Evolutionary conservation across 768 basidiomycete species (phyloP).

Genomic region (Termitomyces sp.): DNA sequence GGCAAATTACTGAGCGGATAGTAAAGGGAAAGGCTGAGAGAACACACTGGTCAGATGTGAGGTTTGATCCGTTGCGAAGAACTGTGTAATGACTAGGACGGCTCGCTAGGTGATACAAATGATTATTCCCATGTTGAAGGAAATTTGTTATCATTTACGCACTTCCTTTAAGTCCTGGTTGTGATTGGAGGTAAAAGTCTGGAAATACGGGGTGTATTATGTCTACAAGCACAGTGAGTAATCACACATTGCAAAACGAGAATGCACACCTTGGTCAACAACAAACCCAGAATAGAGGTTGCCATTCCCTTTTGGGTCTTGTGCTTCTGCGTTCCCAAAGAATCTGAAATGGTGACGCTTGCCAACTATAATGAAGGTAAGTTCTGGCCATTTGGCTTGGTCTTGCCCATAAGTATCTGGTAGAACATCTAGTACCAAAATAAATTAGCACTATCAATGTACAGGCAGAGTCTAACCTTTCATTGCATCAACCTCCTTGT

Average conservation of each 20-base stretch:
- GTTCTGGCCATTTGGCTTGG: conserved; percentile 37
- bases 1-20: neutral
- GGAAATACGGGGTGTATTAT: conserved; percentile 55
- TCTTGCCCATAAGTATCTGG: conserved; percentile 38
- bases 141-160: conserved; percentile 16
- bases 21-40: conserved; percentile 12
- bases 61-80: conserved; percentile 31
- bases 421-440: conserved; percentile 4
- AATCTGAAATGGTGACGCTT: conserved; percentile 54
- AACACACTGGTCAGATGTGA: conserved; percentile 28
- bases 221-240: conserved; percentile 32
- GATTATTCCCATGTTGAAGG: neutral
- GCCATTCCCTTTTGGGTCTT: conserved; percentile 57
- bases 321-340: conserved; percentile 45
- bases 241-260: neutral
- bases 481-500: conserved; percentile 21
- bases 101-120: conserved; percentile 36
- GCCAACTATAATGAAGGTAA: conserved; percentile 61
- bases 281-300: conserved; percentile 53
- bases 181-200: conserved; percentile 65
- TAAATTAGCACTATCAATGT: neutral
- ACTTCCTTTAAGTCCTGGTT: conserved; percentile 53
- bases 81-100: conserved; percentile 60
- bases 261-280: conserved; percentile 40
- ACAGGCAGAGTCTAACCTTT: conserved; percentile 9